Percentiles rank a stretch among this genome's conserved stretches.
phyloP scores from a whole-genome alignment of 192 early-diverging fungal species.

The Podila clonocystis region DNA sequence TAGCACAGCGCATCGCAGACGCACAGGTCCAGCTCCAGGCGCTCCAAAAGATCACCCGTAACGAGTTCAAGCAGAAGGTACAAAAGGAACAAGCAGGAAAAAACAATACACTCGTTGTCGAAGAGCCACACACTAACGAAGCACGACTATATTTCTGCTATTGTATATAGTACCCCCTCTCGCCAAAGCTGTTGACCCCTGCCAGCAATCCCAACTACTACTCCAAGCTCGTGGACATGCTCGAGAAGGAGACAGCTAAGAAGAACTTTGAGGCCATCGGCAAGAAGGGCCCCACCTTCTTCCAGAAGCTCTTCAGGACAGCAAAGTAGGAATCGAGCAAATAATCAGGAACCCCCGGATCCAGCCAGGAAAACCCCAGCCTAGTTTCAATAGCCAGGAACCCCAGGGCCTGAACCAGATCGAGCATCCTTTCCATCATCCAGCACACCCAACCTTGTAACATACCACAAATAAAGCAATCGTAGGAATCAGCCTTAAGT shows the following conservation, averaged over 20 bases:
- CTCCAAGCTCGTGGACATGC: slow-evolving; percentile 54
- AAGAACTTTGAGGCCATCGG: slow-evolving; percentile 53
- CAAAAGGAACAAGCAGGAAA: too few species aligned
- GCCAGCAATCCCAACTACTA: slow-evolving; percentile 68
- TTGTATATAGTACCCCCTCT: slow-evolving; percentile 65
- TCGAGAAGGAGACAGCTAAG: slow-evolving; percentile 60
- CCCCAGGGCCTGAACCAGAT: neutral
- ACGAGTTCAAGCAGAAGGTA: slow-evolving; percentile 66
- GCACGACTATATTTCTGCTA: neutral
- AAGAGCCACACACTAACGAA: neutral
- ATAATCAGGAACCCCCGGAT: too few species aligned
- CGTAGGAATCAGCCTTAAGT: too few species aligned
- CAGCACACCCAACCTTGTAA: neutral
- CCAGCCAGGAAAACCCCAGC: neutral
- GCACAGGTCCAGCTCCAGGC: slow-evolving; percentile 57
- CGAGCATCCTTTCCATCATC: neutral
- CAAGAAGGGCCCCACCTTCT: slow-evolving; percentile 49
- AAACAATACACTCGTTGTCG: too few species aligned
- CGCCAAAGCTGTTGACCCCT: slow-evolving; percentile 61
- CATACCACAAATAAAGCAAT: neutral
- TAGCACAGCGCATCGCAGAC: slow-evolving; percentile 22
- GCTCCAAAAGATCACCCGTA: slow-evolving; percentile 53
- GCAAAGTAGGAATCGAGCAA: slow-evolving; percentile 10
- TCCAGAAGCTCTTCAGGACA: slow-evolving; percentile 45
- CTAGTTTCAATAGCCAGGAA: neutral